phyloP scores from a whole-genome alignment of 2,329 filamentous ascomycete genomes.

The Pseudocercospora fuligena region DNA sequence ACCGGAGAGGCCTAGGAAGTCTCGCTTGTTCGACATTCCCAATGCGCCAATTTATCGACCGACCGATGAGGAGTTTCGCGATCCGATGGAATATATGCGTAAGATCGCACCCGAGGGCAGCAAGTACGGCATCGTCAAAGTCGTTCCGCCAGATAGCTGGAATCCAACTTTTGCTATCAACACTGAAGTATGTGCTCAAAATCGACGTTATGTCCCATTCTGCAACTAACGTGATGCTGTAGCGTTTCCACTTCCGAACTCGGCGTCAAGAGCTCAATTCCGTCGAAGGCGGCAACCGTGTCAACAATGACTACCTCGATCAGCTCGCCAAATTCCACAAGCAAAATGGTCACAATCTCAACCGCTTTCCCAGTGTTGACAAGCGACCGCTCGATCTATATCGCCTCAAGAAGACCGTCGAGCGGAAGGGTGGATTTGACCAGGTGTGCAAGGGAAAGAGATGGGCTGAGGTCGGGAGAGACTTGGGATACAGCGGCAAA shows the following conservation, averaged over 20 bases:
- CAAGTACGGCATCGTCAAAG: conserved; percentile 91
- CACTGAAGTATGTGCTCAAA: conserved; percentile 74
- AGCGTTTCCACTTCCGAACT: conserved; percentile 97
- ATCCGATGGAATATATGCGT: conserved; percentile 90
- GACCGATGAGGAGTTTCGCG: conserved; percentile 90
- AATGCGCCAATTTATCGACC: conserved; percentile 91
- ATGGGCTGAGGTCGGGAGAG: conserved; percentile 97
- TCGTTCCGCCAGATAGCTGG: conserved; percentile 92
- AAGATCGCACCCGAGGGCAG: conserved; percentile 87
- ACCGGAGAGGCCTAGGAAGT: conserved; percentile 49
- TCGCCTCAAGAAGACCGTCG: conserved; percentile 94
- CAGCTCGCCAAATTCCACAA: conserved; percentile 96
- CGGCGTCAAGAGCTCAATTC: conserved; percentile 96
- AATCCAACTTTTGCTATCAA: conserved; percentile 95
- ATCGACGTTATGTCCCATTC: not conserved
- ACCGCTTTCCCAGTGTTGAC: conserved; percentile 93
- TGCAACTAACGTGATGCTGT: conserved; percentile 36
- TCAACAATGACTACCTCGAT: conserved; percentile 94
- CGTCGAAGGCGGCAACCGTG: conserved; percentile 93
- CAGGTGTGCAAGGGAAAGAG: conserved; percentile 97
- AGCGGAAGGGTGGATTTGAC: conserved; percentile 91
- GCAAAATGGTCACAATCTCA: conserved; percentile 91
- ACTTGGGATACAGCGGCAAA: conserved; percentile 96
- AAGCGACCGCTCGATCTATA: conserved; percentile 96
- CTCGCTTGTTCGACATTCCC: conserved; percentile 77